phyloP scores from a whole-genome alignment of 2,329 filamentous ascomycete genomes.

The Dactylellina haptotyla region DNA sequence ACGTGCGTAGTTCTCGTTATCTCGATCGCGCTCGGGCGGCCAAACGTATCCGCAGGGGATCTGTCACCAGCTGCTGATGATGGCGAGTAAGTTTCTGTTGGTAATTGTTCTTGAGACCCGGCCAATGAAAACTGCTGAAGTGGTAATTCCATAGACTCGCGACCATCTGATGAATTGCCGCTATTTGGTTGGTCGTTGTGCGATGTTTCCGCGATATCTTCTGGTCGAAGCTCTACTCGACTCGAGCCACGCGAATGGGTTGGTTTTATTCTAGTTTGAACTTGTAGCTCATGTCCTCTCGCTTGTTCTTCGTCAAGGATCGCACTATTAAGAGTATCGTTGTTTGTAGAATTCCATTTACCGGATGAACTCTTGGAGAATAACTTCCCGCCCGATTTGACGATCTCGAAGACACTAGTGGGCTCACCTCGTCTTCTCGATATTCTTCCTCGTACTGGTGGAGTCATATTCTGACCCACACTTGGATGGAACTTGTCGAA shows the following conservation, averaged over 20 bases:
- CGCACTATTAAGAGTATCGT: conserved; percentile 19
- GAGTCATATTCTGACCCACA: not conserved
- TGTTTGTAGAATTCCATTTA: conserved; percentile 28
- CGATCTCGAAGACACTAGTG: conserved; percentile 8
- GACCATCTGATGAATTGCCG: conserved; percentile 11
- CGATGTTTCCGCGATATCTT: not conserved
- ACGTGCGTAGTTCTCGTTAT: conserved; percentile 9
- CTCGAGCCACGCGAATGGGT: conserved; percentile 6
- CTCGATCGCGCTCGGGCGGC: not conserved
- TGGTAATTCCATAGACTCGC: conserved; percentile 20
- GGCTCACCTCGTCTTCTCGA: not conserved
- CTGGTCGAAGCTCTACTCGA: not conserved
- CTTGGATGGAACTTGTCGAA: conserved; percentile 41
- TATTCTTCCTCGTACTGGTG: not conserved
- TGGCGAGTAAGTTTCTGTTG: conserved; percentile 28
- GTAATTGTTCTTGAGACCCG: conserved; percentile 19
- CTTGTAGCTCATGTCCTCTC: conserved; percentile 5
- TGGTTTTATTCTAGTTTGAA: not conserved
- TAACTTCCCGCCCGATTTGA: conserved; percentile 18
- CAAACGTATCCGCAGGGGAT: conserved; percentile 22
- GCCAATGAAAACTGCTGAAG: conserved; percentile 25
- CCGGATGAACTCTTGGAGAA: conserved; percentile 26
- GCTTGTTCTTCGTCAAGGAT: conserved; percentile 19
- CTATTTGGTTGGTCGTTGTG: conserved; percentile 1
- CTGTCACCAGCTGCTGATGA: conserved; percentile 2